Evolutionary conservation across 2,329 filamentous ascomycete species (phyloP), one percentile per base, ranked within the genome.

Genomic region (Bimuria novae-zelandiae): DNA sequence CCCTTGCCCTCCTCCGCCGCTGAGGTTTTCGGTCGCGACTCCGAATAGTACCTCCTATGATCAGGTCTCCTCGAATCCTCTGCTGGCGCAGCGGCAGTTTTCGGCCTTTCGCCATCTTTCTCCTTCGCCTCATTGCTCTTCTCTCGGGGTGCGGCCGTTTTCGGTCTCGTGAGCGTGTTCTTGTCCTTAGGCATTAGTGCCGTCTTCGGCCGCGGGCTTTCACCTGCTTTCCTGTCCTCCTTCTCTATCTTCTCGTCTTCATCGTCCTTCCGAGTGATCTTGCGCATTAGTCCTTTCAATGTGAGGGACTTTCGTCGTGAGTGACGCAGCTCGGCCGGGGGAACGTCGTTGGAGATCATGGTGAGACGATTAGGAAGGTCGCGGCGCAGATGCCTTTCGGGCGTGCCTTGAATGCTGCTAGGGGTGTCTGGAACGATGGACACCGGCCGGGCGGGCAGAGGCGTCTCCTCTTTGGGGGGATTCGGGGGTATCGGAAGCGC

Each of bases 211-310:
- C 56, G 27, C 12, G 44, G 22, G 44, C 40, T 35, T 41, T 44
- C 17, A 41, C 14, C 30, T 35, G 8, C 16, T 2, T n/a, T 27
- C 14, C 12, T 47, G 29, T n/a, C 33, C 16, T 33, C 35, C 4
- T 37, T 48, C 25, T 36, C 44, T 17, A n/a, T 33, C 35, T 36
- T n/a, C n/a, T 3, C 29, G 14, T 49, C 40, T 19, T 61, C 57
- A 11, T 41, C 40, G 14, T 68, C 66, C 22, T 64, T 69, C 27
- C 59, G 50, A 8, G 60, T 57, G 7, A 73, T 62, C 21, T 66
- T 70, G 25, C 63, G 62, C 51, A 73, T 60, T 30, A 72, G 52
- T 7, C 62, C 57, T 21, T 65, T 66, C 7, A 73, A 30, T 0
- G 63, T 64, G 1, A 64, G 39, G 16, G 63, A 65, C 35, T 61